Base-by-base conservation (phyloP, 2,329 filamentous ascomycete species). In the Fusarium robinianum region DNA sequence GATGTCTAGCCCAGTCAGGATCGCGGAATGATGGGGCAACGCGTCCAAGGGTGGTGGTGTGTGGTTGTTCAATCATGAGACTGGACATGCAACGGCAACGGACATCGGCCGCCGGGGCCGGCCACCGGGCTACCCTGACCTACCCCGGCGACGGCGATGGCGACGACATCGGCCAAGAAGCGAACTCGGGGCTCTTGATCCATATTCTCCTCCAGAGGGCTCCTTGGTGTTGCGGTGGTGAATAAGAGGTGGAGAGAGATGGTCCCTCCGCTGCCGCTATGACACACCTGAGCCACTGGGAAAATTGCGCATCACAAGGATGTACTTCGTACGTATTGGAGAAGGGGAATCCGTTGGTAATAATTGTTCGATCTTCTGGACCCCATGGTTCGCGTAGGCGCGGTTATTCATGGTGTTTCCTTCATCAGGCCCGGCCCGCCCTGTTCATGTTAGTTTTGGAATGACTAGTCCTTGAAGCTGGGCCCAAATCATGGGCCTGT, bases 301-400 rank as follows among this genome's bases (percentile, higher is more conserved):
- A 45, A 50, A 43, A 50, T 47, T 47, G 36, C 27, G 31, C 32
- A 51, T 51, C 42, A 41, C 44, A 51, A 46, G 52, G 46, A 44
- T 49, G 17, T 27, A 42, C 34, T n/a, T n/a, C n/a, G n/a, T n/a
- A n/a, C n/a, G n/a, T n/a, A n/a, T n/a, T n/a, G 34, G 33, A 18
- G 26, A 48, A 29, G 31, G 9, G 23, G 47, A 51, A 46, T 48
- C 44, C 36, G 40, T 55, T 58, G 50, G 47, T 49, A 52, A 55
- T 55, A 47, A 45, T 53, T 55, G 48, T 49, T 53, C 44, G 48
- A 49, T 55, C 33, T 8, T 27, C 31, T 35, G 32, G 44, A 48
- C 36, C 24, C 46, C 46, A 38, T 55, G 14, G 26, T 19, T 55
- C 49, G 41, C 38, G 43, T 53, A 46, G 15, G 42, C 33, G 41